Evolutionary conservation across 441 rosid genomes (phyloP).

Genomic region (Populus hybrid): DNA sequence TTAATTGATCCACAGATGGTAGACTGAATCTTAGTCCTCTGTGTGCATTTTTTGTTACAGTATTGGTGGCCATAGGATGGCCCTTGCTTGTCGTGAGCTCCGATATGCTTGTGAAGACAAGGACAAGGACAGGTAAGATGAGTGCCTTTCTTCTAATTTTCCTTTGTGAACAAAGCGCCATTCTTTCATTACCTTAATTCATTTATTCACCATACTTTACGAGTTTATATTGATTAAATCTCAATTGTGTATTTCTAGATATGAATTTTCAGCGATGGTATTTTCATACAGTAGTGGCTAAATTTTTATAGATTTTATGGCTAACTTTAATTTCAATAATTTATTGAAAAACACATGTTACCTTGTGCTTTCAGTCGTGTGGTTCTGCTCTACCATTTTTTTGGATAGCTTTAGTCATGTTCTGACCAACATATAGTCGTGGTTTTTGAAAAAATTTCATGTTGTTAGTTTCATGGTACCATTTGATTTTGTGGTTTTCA

Average conservation of each 20-base stretch:
- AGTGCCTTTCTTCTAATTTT: background rate
- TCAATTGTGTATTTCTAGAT: background rate
- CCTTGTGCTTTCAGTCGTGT: too few relatives aligned
- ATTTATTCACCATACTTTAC: too few relatives aligned
- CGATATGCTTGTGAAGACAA: constrained; percentile 11
- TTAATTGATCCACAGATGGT: background rate
- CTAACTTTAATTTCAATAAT: background rate
- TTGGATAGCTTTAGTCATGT: too few relatives aligned
- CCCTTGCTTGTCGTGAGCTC: constrained; percentile 25
- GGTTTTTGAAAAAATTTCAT: background rate
- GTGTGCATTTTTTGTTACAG: constrained; percentile 18
- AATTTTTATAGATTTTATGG: background rate
- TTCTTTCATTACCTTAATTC: background rate
- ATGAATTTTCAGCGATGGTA: background rate
- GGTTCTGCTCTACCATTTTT: too few relatives aligned
- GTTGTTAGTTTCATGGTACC: background rate
- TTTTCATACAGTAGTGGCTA: background rate
- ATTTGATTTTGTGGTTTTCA: background rate
- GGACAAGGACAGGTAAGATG: constrained; percentile 26
- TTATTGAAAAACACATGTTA: too few relatives aligned
- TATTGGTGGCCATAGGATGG: constrained; percentile 34
- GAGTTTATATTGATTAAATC: background rate
- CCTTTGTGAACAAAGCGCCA: background rate
- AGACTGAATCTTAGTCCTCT: background rate
- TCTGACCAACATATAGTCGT: too few relatives aligned